phyloP scores from a whole-genome alignment of 2,329 filamentous ascomycete genomes.

The Chrysoporthe deuterocubensis region DNA sequence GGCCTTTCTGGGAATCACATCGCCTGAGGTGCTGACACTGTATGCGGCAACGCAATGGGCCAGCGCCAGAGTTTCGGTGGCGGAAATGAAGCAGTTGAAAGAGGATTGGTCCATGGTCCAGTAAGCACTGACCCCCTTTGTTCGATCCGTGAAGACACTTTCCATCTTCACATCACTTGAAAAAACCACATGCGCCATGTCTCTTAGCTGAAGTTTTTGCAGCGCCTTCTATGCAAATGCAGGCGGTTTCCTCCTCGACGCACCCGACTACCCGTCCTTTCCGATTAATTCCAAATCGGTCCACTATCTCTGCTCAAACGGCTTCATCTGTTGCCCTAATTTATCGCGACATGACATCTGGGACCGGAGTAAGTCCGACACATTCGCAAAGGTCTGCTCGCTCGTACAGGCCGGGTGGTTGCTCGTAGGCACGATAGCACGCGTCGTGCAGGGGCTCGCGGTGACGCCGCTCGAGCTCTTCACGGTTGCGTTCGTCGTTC shows the following conservation, averaged over 20 bases:
- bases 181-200: too few species aligned
- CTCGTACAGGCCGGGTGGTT: conserved; percentile 18
- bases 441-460: conserved; percentile 19
- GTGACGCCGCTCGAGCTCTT: conserved; percentile 28
- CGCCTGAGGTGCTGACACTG: too few species aligned
- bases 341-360: conserved; percentile 15
- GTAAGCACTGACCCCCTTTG: too few species aligned
- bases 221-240: too few species aligned
- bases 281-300: conserved; percentile 26
- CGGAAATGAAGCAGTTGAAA: too few species aligned
- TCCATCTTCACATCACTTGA: too few species aligned
- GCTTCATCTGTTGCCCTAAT: conserved; percentile 13
- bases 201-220: too few species aligned
- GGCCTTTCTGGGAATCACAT: too few species aligned
- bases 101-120: too few species aligned
- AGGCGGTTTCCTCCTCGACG: conserved; percentile 9
- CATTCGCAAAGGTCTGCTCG: conserved; percentile 22
- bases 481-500: conserved; percentile 28
- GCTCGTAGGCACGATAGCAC: conserved; percentile 9
- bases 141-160: too few species aligned
- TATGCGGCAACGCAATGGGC: too few species aligned
- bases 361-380: conserved; percentile 23
- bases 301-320: conserved; percentile 21
- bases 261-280: conserved; percentile 22
- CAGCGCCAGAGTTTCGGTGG: too few species aligned